These are phyloP conservation scores for Xylariaceae sp. DNA, from an alignment of 2,329 filamentous ascomycete genomes.

Conservation along the genomic window DNA sequence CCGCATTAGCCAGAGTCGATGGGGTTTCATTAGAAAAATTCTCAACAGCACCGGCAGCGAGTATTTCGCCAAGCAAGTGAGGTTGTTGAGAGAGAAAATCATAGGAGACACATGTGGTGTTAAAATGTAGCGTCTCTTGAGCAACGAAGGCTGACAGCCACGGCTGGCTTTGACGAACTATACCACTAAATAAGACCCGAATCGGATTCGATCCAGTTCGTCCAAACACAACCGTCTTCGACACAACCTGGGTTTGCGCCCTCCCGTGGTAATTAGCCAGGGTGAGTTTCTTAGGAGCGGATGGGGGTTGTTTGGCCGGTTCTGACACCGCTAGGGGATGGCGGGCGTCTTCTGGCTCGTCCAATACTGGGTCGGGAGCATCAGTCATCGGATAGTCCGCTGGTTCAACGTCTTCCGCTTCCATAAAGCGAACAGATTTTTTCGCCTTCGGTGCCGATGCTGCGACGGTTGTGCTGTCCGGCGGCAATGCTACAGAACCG, in stretches of 20 bases:
- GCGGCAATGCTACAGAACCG: slow-evolving; percentile 15
- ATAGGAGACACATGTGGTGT: slow-evolving; percentile 27
- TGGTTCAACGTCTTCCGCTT: slow-evolving; percentile 18
- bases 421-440: slow-evolving; percentile 44
- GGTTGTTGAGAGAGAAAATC: slow-evolving; percentile 26
- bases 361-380: slow-evolving; percentile 19
- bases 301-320: background rate
- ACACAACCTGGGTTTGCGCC: slow-evolving; percentile 27
- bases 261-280: slow-evolving; percentile 32
- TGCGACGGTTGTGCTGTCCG: background rate
- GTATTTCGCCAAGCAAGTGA: slow-evolving; percentile 18
- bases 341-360: slow-evolving; percentile 30
- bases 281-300: slow-evolving; percentile 23
- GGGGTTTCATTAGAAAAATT: slow-evolving; percentile 15
- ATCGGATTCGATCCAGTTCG: slow-evolving; percentile 23
- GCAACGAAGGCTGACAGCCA: slow-evolving; percentile 33
- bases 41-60: slow-evolving; percentile 29
- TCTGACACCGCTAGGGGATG: slow-evolving; percentile 5
- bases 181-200: slow-evolving; percentile 28
- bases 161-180: slow-evolving; percentile 26
- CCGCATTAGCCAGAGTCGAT: slow-evolving; percentile 25
- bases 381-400: slow-evolving; percentile 8
- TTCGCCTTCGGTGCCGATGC: slow-evolving; percentile 32
- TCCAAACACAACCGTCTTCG: slow-evolving; percentile 32
- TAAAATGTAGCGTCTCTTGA: slow-evolving; percentile 28